Evolutionary conservation across 129 eudicot species (phyloP).

Genomic region (Escallonia rubra): DNA sequence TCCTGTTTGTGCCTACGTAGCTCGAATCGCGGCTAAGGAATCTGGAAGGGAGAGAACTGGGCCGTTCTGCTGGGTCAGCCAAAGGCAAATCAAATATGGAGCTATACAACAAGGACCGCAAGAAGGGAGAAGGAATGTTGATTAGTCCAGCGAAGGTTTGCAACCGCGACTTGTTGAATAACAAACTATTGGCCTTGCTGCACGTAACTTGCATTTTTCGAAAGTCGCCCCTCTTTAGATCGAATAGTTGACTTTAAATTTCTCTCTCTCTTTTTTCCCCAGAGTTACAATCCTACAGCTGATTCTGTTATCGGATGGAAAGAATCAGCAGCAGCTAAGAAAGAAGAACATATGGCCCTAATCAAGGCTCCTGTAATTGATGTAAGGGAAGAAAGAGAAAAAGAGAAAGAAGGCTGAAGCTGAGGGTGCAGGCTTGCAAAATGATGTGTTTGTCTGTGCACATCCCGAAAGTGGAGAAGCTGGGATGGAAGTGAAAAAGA

Average conservation of each 20-base stretch:
- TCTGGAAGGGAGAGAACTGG: slow-evolving; percentile 74
- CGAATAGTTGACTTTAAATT: neutral
- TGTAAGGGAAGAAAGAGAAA: slow-evolving; percentile 38
- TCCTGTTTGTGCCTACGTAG: slow-evolving; percentile 14
- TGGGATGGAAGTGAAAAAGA: slow-evolving; percentile 48
- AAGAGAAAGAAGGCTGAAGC: slow-evolving; percentile 19
- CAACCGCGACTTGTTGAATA: too few relatives aligned
- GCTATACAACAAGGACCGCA: slow-evolving; percentile 67
- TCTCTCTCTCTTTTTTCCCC: slow-evolving; percentile 12
- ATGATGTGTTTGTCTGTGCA: neutral
- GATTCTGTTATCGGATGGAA: slow-evolving; percentile 58
- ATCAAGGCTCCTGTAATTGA: slow-evolving; percentile 4
- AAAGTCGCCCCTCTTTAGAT: neutral
- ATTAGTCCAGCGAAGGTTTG: slow-evolving; percentile 75
- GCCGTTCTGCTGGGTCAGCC: slow-evolving; percentile 73
- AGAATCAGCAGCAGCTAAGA: slow-evolving; percentile 35
- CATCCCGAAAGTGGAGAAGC: slow-evolving; percentile 31
- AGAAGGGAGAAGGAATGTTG: slow-evolving; percentile 69
- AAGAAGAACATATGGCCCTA: slow-evolving; percentile 27
- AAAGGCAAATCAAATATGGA: slow-evolving; percentile 88
- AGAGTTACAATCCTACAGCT: slow-evolving; percentile 71
- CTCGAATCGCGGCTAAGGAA: slow-evolving; percentile 77
- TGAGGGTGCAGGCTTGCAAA: slow-evolving; percentile 5
- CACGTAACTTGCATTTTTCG: neutral
- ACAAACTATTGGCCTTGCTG: neutral